These are phyloP conservation scores for Puccinia polysora DNA, from an alignment of 1,284 basidiomycete species.

Conservation along the genomic window DNA sequence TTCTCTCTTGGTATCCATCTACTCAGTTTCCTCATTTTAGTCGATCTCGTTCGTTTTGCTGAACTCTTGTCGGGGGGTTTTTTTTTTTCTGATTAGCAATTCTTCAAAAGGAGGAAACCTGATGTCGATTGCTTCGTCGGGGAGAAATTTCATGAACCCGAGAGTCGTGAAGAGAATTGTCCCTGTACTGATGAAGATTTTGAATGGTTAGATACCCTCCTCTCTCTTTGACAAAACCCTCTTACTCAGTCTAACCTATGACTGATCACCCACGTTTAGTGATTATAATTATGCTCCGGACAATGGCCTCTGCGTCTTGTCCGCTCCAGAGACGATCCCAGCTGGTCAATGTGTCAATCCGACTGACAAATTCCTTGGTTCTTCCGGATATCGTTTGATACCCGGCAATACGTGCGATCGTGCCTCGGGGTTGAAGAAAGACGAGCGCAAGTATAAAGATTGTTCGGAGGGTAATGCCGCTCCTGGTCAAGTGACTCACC, in stretches of 20 bases:
- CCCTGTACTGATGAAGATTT: conserved; percentile 79
- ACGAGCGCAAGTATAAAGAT: conserved; percentile 65
- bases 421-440: conserved; percentile 62
- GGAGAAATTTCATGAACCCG: conserved; percentile 80
- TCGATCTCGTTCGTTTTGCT: too few relatives aligned
- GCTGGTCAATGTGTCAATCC: conserved; percentile 66
- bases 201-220: conserved; percentile 68
- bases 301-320: conserved; percentile 66
- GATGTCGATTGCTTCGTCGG: conserved; percentile 86
- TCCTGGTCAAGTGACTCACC: conserved; percentile 51
- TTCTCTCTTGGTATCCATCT: not conserved
- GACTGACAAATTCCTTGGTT: conserved; percentile 71
- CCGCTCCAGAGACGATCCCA: conserved; percentile 78
- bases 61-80: too few relatives aligned
- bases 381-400: conserved; percentile 84
- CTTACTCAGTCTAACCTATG: not conserved
- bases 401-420: conserved; percentile 83
- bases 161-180: conserved; percentile 75
- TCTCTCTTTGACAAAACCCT: conserved; percentile 5
- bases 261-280: conserved; percentile 55
- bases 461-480: conserved; percentile 61
- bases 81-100: conserved; percentile 79
- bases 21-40: not conserved
- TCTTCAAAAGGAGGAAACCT: conserved; percentile 78
- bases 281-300: conserved; percentile 82